Evolutionary conservation across 331 rosid genomes (phyloP).

Genomic region (Erythrophleum ivorense): DNA sequence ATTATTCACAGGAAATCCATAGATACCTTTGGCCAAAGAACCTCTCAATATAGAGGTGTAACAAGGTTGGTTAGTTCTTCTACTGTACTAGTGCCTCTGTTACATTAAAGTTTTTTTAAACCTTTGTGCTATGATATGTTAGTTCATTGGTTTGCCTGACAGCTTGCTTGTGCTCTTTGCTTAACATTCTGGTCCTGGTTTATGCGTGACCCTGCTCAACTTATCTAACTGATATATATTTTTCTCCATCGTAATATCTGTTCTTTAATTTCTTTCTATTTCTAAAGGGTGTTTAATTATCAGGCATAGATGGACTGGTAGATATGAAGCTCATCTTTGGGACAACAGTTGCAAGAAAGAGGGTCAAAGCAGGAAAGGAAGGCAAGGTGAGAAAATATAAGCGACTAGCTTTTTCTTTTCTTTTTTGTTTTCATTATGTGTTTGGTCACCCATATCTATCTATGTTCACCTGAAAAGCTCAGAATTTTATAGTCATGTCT

Average conservation of each 20-base stretch:
- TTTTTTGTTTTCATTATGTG: background rate
- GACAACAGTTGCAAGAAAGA: conserved; percentile 97
- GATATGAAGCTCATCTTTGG: conserved; percentile 99
- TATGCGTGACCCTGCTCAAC: conserved; percentile 15
- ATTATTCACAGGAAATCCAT: conserved; percentile 88
- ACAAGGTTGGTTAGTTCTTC: conserved; percentile 64
- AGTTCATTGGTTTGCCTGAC: background rate
- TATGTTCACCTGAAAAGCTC: conserved; percentile 29
- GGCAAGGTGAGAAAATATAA: conserved; percentile 74
- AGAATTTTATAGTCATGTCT: background rate
- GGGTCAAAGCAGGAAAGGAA: conserved; percentile 98
- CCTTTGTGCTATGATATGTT: too few relatives aligned
- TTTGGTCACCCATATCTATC: conserved; percentile 1
- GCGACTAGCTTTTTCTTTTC: background rate
- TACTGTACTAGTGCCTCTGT: too few relatives aligned
- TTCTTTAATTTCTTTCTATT: background rate
- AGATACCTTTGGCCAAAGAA: conserved; percentile 96
- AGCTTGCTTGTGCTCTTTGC: conserved; percentile 5
- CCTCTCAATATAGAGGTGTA: conserved; percentile 94
- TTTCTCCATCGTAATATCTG: background rate
- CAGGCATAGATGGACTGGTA: conserved; percentile 97
- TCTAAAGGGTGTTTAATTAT: conserved; percentile 41
- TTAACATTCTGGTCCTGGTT: conserved; percentile 8
- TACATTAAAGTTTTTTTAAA: too few relatives aligned
- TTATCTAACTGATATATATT: background rate